Percentiles rank a stretch among this genome's conserved stretches.
Conservation (phyloP, 129 eudicot genomes). For the Tagetes patula region DNA sequence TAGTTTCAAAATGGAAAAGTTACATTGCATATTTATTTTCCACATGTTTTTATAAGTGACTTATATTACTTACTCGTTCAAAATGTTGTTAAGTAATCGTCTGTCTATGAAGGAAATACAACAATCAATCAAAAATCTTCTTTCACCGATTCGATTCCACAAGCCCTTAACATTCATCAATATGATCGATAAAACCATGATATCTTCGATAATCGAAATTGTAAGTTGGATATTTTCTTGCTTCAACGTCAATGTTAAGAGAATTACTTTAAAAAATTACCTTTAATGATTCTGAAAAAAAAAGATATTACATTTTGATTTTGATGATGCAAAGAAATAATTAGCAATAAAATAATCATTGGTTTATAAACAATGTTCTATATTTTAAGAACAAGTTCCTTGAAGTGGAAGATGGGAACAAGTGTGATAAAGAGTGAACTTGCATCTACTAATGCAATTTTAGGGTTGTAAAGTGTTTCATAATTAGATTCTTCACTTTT, state of each 20-base stretch:
- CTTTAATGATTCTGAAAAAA: background rate
- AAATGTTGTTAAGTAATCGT: background rate
- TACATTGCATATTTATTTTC: no score
- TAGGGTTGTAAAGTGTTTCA: conserved; percentile 41
- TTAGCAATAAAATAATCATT: conserved; percentile 16
- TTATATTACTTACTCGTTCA: background rate
- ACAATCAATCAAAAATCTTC: background rate
- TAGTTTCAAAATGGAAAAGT: background rate
- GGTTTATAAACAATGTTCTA: conserved; percentile 14
- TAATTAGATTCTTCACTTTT: conserved; percentile 41
- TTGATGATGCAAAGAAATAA: background rate
- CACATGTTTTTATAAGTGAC: background rate
- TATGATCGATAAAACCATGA: no score
- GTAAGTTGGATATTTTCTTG: background rate
- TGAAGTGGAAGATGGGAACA: conserved; percentile 47
- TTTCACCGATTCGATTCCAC: background rate
- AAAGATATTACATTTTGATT: background rate
- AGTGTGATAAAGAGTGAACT: conserved; percentile 32
- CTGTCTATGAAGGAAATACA: background rate
- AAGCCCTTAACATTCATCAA: background rate
- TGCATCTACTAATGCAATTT: conserved; percentile 32
- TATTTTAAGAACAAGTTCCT: conserved; percentile 35
- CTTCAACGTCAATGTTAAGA: background rate
- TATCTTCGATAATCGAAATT: background rate
- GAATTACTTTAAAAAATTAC: background rate